These are phyloP conservation scores for Adansonia digitata DNA, from an alignment of 345 rosid species.

Conservation along the genomic window DNA sequence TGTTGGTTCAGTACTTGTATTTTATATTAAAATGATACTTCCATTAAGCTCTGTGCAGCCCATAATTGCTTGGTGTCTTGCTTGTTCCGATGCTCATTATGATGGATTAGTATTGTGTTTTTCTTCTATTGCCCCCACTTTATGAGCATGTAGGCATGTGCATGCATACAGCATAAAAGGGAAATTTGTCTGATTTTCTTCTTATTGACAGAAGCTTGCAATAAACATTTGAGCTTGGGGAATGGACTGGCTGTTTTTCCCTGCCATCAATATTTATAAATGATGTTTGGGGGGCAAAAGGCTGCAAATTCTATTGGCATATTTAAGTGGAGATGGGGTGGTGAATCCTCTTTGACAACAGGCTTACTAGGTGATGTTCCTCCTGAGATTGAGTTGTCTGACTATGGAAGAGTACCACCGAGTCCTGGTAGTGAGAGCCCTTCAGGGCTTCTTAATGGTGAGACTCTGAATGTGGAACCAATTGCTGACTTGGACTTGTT, in stretches of 20 bases:
- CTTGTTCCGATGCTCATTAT: not conserved
- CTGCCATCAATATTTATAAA: slow-evolving; percentile 48
- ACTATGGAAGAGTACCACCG: slow-evolving; percentile 68
- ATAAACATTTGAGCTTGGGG: slow-evolving; percentile 36
- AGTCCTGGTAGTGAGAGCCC: slow-evolving; percentile 99
- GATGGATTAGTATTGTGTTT: not conserved
- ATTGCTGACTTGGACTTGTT: slow-evolving; percentile 93
- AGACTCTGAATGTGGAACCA: slow-evolving; percentile 69
- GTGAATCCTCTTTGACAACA: slow-evolving; percentile 65
- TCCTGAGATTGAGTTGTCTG: slow-evolving; percentile 88
- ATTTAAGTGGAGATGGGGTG: slow-evolving; percentile 65
- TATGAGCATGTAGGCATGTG: not conserved
- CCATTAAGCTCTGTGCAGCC: not conserved
- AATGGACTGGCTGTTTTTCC: slow-evolving; percentile 76
- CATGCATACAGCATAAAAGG: not conserved
- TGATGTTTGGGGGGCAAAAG: slow-evolving; percentile 81
- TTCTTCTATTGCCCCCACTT: not conserved
- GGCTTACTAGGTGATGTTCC: slow-evolving; percentile 76
- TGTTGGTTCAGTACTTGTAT: not conserved
- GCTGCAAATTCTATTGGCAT: slow-evolving; percentile 51
- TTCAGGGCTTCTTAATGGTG: slow-evolving; percentile 89
- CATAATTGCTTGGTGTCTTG: not conserved
- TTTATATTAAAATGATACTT: not conserved
- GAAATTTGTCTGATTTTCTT: slow-evolving; percentile 7
- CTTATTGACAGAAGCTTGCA: slow-evolving; percentile 5